Conservation (phyloP, 257 asterid species). For the Nicotiana obtusifolia region DNA sequence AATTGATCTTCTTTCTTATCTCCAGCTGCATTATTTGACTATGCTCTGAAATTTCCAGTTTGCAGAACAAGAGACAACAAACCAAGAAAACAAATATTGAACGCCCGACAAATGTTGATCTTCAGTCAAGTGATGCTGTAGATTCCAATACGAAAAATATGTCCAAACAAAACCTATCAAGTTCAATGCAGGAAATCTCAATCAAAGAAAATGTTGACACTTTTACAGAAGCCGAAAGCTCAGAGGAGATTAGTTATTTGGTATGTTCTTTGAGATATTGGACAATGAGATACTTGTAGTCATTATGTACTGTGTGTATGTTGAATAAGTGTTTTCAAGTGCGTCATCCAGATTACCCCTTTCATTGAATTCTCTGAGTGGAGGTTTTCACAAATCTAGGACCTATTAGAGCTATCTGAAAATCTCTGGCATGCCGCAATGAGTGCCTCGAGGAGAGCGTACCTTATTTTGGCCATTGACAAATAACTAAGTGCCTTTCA, state of each 20-base stretch:
- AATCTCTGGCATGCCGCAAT: not conserved
- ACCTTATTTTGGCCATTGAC: not conserved
- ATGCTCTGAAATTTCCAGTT: conserved; percentile 36
- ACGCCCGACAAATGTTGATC: conserved; percentile 33
- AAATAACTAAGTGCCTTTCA: not conserved
- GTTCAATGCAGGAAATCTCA: conserved; percentile 30
- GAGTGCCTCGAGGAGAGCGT: not conserved
- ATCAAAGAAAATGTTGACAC: conserved; percentile 24
- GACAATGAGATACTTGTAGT: not conserved
- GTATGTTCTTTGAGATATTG: conserved; percentile 27
- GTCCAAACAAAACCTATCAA: conserved; percentile 8
- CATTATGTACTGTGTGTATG: not conserved
- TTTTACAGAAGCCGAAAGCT: conserved; percentile 23
- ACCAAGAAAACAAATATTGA: conserved; percentile 47
- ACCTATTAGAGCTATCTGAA: not conserved
- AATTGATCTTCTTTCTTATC: not conserved
- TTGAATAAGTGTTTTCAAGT: not conserved
- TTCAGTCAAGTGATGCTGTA: conserved; percentile 33
- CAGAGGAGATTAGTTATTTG: conserved; percentile 25
- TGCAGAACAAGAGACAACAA: conserved; percentile 54
- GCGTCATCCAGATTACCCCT: not conserved
- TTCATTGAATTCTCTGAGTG: not conserved
- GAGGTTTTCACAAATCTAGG: not conserved
- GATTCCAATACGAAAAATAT: conserved; percentile 12
- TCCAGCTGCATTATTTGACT: conserved; percentile 11